Conservation (phyloP, 371 early-diverging fungal genomes). For the Mucor ambiguus region DNA sequence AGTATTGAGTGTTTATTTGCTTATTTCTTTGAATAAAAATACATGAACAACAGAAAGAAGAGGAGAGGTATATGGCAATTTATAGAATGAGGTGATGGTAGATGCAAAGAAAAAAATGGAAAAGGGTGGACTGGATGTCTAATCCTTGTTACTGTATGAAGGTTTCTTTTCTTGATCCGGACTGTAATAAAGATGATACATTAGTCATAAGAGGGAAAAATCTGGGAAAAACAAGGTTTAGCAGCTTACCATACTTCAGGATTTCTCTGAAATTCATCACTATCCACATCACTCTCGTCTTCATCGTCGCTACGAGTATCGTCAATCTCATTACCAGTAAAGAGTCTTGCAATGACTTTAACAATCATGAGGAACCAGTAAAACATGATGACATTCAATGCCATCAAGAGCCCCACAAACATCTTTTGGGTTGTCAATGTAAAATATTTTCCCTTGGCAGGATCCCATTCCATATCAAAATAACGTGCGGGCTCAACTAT, state of each 20-base stretch:
- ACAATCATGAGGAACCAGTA: conserved; percentile 76
- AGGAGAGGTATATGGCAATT: neutral
- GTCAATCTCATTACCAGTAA: conserved; percentile 56
- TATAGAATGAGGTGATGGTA: neutral
- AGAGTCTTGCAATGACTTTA: conserved; percentile 57
- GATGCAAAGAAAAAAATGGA: neutral
- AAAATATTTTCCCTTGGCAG: conserved; percentile 54
- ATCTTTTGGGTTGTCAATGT: conserved; percentile 38
- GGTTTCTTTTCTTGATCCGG: conserved; percentile 10
- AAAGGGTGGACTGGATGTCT: neutral
- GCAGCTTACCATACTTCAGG: conserved; percentile 9
- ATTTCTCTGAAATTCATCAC: conserved; percentile 9
- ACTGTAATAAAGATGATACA: neutral
- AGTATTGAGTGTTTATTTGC: neutral
- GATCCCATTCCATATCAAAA: conserved; percentile 54
- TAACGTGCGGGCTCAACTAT: conserved; percentile 44
- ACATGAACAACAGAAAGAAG: neutral
- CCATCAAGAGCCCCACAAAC: conserved; percentile 54
- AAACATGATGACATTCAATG: conserved; percentile 63
- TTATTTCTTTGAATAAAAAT: conserved; percentile 5
- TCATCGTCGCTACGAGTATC: conserved; percentile 70
- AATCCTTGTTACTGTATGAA: neutral
- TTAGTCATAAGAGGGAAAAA: neutral
- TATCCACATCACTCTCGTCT: conserved; percentile 17
- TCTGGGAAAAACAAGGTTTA: neutral